A percentile compares a stretch with the other conserved stretches of the same genome.
Conservation (phyloP, 2,329 filamentous ascomycete genomes). For the Colletotrichum echinochloae region DNA sequence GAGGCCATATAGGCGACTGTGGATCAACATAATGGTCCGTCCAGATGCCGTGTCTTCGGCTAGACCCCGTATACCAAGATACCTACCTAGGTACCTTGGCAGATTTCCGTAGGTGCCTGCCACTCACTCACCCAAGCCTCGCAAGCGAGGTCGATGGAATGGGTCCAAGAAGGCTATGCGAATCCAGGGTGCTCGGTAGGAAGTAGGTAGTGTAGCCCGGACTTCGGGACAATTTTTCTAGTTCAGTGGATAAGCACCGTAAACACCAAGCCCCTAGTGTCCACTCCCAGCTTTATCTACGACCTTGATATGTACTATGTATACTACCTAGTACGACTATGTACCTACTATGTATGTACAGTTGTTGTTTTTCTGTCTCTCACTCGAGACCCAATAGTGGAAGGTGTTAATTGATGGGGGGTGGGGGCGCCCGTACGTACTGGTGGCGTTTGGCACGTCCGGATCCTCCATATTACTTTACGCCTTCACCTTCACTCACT, state of each 20-base stretch:
- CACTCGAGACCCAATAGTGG: background rate
- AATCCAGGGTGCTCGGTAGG: too few relatives aligned
- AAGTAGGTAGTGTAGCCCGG: background rate
- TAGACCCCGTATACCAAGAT: background rate
- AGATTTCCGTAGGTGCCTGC: too few relatives aligned
- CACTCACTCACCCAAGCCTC: too few relatives aligned
- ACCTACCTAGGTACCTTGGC: background rate
- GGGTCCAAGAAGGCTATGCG: background rate
- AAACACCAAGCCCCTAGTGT: background rate
- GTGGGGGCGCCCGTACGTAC: too few relatives aligned
- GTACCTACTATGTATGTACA: too few relatives aligned
- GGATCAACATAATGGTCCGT: background rate
- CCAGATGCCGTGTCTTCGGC: background rate
- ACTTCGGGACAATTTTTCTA: conserved; percentile 8
- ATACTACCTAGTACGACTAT: too few relatives aligned
- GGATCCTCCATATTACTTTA: too few relatives aligned
- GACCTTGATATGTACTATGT: too few relatives aligned
- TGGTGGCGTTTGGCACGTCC: background rate
- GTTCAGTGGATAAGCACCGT: background rate
- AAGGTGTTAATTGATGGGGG: background rate
- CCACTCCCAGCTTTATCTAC: background rate
- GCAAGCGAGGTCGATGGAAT: background rate
- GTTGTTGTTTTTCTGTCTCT: background rate
- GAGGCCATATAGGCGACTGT: background rate
- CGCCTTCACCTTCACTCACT: background rate